phyloP scores from a whole-genome alignment of 306 rosid species.

The Fragaria ananassa region DNA sequence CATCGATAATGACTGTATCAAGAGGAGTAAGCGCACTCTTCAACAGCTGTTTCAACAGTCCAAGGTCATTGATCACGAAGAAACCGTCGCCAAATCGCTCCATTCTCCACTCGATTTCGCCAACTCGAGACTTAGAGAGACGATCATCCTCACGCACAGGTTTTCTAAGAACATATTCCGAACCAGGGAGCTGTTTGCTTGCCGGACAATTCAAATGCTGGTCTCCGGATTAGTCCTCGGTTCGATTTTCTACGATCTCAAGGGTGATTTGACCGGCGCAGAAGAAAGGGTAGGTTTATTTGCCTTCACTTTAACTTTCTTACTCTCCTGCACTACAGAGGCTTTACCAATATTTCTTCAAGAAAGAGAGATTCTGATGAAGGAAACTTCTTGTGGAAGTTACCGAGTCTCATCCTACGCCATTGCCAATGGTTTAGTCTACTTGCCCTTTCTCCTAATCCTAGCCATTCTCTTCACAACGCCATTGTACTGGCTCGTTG shows the following conservation, averaged over 20 bases:
- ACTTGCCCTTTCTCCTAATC: slow-evolving; percentile 85
- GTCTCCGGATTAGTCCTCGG: slow-evolving; percentile 75
- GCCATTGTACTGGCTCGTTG: slow-evolving; percentile 84
- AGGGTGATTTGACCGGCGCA: slow-evolving; percentile 60
- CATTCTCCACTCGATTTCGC: slow-evolving; percentile 51
- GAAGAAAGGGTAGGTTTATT: slow-evolving; percentile 80
- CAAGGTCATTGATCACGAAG: slow-evolving; percentile 61
- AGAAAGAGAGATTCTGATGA: slow-evolving; percentile 92
- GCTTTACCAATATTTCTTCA: slow-evolving; percentile 89
- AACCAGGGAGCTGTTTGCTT: slow-evolving; percentile 83
- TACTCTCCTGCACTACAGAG: slow-evolving; percentile 81
- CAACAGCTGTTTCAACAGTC: slow-evolving; percentile 89
- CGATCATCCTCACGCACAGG: slow-evolving; percentile 78
- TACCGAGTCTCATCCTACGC: slow-evolving; percentile 89
- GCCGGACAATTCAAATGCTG: slow-evolving; percentile 87
- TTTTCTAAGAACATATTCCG: slow-evolving; percentile 83
- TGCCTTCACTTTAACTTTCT: slow-evolving; percentile 78
- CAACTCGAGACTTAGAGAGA: slow-evolving; percentile 70
- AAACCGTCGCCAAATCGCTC: slow-evolving; percentile 21
- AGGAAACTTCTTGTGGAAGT: slow-evolving; percentile 84
- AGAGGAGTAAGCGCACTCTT: slow-evolving; percentile 58
- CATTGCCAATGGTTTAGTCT: slow-evolving; percentile 82
- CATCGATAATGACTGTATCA: slow-evolving; percentile 20
- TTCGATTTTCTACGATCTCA: slow-evolving; percentile 76
- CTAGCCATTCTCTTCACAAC: slow-evolving; percentile 68